phyloP scores from a whole-genome alignment of 768 basidiomycete species.

The Suillus paluster region DNA sequence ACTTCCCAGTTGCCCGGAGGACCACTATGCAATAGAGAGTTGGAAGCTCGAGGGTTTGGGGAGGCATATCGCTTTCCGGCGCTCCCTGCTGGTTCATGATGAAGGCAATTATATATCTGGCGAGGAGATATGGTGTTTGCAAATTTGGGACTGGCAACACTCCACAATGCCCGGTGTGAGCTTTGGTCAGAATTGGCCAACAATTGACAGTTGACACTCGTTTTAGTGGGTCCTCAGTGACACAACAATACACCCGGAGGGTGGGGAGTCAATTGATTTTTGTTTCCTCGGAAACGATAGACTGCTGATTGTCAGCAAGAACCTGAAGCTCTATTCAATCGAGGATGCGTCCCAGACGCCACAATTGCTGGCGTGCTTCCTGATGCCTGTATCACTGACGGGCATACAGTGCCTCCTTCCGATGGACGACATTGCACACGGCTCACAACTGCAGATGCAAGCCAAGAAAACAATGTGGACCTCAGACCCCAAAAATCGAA shows the following conservation, averaged over 20 bases:
- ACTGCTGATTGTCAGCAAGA: constrained; percentile 1
- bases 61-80: constrained; percentile 2
- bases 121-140: constrained; percentile 6
- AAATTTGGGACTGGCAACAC: constrained; percentile 10
- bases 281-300: constrained; percentile 11
- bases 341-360: not conserved
- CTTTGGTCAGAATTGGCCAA: not conserved
- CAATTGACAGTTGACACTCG: not conserved
- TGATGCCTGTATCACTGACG: not conserved
- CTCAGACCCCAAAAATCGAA: constrained; percentile 2
- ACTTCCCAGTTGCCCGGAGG: not conserved
- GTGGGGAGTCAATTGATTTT: constrained; percentile 2
- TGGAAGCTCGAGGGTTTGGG: constrained; percentile 3
- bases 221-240: constrained; percentile 4
- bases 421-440: not conserved
- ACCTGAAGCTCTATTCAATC: constrained; percentile 8
- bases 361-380: not conserved
- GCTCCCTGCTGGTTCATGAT: not conserved
- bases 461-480: constrained; percentile 1
- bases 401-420: not conserved
- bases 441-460: constrained; percentile 3
- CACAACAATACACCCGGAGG: not conserved
- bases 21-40: not conserved
- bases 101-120: too few species aligned
- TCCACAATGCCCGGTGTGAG: constrained; percentile 6